phyloP scores from a whole-genome alignment of 192 early-diverging fungal genomes.

The Phlyctochytrium arcticum region DNA sequence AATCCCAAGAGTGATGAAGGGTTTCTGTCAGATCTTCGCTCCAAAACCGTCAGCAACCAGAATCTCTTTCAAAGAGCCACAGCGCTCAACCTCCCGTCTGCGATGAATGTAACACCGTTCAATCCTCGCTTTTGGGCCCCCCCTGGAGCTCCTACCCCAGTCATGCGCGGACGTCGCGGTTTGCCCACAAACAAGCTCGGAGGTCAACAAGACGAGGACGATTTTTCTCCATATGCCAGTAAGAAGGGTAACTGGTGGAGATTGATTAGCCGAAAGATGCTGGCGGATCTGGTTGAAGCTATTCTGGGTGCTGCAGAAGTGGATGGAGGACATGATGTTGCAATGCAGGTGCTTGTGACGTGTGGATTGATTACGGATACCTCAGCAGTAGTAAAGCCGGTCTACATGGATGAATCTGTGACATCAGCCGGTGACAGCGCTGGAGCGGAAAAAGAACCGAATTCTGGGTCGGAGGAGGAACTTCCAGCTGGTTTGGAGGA shows the following conservation, averaged over 20 bases:
- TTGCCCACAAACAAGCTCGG: background rate
- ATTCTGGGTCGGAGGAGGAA: background rate
- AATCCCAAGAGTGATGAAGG: constrained; percentile 75
- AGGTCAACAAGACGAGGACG: constrained; percentile 13
- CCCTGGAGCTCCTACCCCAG: constrained; percentile 4
- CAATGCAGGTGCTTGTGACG: constrained; percentile 15
- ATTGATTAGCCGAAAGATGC: constrained; percentile 64
- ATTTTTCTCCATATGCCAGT: constrained; percentile 11
- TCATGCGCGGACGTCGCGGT: background rate
- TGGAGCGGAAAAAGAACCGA: background rate
- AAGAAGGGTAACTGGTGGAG: constrained; percentile 23
- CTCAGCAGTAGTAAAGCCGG: background rate
- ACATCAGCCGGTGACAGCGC: background rate
- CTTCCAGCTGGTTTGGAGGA: background rate
- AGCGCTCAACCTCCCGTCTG: constrained; percentile 48
- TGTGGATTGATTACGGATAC: constrained; percentile 27
- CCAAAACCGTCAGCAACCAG: constrained; percentile 69
- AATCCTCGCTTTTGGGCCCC: constrained; percentile 35
- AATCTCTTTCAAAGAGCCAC: constrained; percentile 60
- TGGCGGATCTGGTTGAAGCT: constrained; percentile 87
- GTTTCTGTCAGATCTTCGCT: constrained; percentile 66
- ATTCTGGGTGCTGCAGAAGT: constrained; percentile 67
- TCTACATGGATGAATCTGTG: background rate
- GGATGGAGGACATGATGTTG: constrained; percentile 48
- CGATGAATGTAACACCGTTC: constrained; percentile 64